phyloP scores from a whole-genome alignment of 192 early-diverging fungal genomes.

The Glomus cerebriforme region DNA sequence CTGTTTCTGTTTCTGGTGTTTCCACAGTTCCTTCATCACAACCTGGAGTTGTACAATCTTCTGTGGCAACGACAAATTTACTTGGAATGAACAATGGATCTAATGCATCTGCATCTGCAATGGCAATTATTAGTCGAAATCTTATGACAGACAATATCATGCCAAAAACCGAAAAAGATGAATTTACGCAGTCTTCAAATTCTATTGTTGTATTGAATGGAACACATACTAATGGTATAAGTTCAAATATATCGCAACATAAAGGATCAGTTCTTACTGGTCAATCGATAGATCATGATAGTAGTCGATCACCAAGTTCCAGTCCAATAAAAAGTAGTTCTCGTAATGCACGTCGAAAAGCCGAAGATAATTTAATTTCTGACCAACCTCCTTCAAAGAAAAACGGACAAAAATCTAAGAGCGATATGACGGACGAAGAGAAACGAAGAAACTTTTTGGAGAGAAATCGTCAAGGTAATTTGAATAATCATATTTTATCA shows the following conservation, averaged over 20 bases:
- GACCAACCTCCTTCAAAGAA: slow-evolving; percentile 34
- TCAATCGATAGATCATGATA: slow-evolving; percentile 27
- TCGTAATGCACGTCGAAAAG: slow-evolving; percentile 35
- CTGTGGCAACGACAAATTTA: not conserved
- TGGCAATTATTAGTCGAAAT: not conserved
- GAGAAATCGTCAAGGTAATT: slow-evolving; percentile 78
- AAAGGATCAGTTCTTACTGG: not conserved
- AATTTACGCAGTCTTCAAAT: not conserved
- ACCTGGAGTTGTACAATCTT: not conserved
- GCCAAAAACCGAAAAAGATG: slow-evolving; percentile 29
- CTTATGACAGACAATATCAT: slow-evolving; percentile 18
- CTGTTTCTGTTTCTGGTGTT: not conserved
- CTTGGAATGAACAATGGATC: not conserved
- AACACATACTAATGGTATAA: slow-evolving; percentile 5
- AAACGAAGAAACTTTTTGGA: slow-evolving; percentile 84
- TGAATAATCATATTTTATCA: not conserved
- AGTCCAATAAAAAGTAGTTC: slow-evolving; percentile 23
- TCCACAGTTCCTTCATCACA: not conserved
- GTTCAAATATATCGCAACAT: slow-evolving; percentile 1
- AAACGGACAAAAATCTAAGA: slow-evolving; percentile 34
- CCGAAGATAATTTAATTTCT: slow-evolving; percentile 33
- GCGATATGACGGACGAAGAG: slow-evolving; percentile 62
- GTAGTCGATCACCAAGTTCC: not conserved
- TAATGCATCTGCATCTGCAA: not conserved
- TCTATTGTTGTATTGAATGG: not conserved